Evolutionary conservation across 768 basidiomycete species (phyloP).

Genomic region (Amyloporia xantha): DNA sequence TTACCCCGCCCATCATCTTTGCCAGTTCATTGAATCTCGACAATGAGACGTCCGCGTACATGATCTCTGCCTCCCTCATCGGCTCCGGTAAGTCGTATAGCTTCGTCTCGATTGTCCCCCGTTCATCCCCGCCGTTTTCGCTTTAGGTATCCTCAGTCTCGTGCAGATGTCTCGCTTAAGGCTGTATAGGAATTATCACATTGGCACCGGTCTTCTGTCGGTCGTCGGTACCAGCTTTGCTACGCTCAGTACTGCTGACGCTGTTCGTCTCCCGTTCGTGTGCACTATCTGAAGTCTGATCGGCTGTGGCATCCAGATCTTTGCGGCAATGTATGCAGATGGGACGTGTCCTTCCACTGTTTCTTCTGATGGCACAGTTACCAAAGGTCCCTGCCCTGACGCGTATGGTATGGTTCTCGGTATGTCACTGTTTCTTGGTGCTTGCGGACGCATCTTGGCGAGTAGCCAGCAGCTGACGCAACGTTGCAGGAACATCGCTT

Average conservation of each 20-base stretch:
- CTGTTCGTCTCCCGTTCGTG: conserved; percentile 35
- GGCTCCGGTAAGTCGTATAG: conserved; percentile 58
- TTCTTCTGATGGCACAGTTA: conserved; percentile 50
- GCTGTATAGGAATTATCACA: conserved; percentile 55
- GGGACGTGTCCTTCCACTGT: conserved; percentile 67
- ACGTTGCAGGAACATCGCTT: conserved; percentile 54
- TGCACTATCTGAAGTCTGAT: neutral
- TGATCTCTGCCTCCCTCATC: conserved; percentile 78
- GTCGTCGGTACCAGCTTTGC: conserved; percentile 82
- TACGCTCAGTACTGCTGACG: conserved; percentile 65
- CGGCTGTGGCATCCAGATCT: conserved; percentile 40
- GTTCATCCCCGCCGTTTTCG: neutral
- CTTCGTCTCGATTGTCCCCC: no score
- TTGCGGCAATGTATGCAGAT: conserved; percentile 68
- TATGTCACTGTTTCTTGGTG: conserved; percentile 19
- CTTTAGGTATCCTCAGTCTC: conserved; percentile 60
- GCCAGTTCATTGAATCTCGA: conserved; percentile 57
- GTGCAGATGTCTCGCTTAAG: conserved; percentile 72
- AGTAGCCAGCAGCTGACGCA: neutral
- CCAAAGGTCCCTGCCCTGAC: conserved; percentile 62
- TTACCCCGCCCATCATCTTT: conserved; percentile 81
- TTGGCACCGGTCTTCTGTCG: conserved; percentile 76
- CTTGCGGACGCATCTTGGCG: neutral
- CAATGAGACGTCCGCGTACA: conserved; percentile 54
- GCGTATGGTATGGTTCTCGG: conserved; percentile 77